phyloP scores from a whole-genome alignment of 2,329 filamentous ascomycete species.

The Fonsecaea monophora region DNA sequence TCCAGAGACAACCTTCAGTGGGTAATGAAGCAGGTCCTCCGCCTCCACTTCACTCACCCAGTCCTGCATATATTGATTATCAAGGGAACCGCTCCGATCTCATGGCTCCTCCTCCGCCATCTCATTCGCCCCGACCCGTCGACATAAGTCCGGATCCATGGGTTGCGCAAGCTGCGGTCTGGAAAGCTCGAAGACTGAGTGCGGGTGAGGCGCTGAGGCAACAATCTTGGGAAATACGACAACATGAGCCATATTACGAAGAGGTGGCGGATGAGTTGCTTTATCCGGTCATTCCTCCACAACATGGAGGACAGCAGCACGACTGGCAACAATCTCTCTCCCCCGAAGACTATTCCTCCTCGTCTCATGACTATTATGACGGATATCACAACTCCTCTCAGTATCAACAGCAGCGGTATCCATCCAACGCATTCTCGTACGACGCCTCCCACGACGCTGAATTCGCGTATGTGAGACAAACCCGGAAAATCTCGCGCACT shows the following conservation, averaged over 20 bases:
- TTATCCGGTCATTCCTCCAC: conserved; percentile 32
- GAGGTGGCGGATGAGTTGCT: conserved; percentile 25
- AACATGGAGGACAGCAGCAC: conserved; percentile 8
- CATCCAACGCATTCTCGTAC: background rate
- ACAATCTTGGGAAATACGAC: conserved; percentile 19
- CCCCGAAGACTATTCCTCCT: conserved; percentile 12
- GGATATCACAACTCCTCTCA: background rate
- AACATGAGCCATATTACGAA: conserved; percentile 14
- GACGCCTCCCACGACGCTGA: background rate
- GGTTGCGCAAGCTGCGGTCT: conserved; percentile 33
- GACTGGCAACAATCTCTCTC: conserved; percentile 7
- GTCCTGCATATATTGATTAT: conserved; percentile 33
- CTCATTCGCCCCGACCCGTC: conserved; percentile 38
- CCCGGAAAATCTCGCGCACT: conserved; percentile 2
- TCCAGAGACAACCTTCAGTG: conserved; percentile 24
- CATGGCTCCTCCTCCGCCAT: conserved; percentile 37
- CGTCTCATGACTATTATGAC: conserved; percentile 15
- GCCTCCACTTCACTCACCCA: conserved; percentile 38
- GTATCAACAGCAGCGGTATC: conserved; percentile 5
- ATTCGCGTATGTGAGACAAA: conserved; percentile 16
- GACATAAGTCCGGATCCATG: conserved; percentile 36
- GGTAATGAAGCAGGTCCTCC: conserved; percentile 26
- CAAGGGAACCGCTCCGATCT: conserved; percentile 21
- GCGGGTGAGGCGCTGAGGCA: conserved; percentile 22
- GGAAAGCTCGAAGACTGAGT: conserved; percentile 32